Conservation (phyloP, 179 eudicot genomes). For the Vitellaria paradoxa region DNA sequence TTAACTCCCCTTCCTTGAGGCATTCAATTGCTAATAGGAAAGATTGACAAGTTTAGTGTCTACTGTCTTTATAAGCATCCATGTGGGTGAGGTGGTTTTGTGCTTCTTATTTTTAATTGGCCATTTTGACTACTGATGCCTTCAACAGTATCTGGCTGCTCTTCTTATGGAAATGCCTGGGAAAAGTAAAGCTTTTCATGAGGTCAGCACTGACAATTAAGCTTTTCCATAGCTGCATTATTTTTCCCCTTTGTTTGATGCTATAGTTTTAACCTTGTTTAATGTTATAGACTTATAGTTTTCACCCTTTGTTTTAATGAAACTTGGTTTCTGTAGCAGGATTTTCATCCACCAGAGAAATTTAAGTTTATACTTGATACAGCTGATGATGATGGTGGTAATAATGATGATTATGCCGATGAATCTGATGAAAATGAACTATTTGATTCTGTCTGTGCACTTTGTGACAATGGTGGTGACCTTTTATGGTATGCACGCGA, state of each 20-base stretch:
- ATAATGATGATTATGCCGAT: constrained; percentile 22
- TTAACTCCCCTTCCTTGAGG: background rate
- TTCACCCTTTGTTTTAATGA: background rate
- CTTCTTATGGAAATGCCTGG: constrained; percentile 29
- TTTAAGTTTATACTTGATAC: constrained; percentile 44
- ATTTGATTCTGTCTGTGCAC: constrained; percentile 75
- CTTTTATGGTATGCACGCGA: constrained; percentile 55
- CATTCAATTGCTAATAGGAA: background rate
- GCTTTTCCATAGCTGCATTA: background rate
- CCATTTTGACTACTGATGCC: background rate
- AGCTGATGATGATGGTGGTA: constrained; percentile 25
- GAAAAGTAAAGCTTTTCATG: constrained; percentile 17
- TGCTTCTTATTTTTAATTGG: background rate
- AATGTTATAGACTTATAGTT: too few species aligned
- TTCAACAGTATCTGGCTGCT: constrained; percentile 30
- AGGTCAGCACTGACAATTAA: constrained; percentile 23
- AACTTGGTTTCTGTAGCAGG: constrained; percentile 14
- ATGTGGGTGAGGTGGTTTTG: background rate
- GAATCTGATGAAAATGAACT: constrained; percentile 34
- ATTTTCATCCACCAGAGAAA: constrained; percentile 19
- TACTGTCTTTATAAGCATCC: background rate
- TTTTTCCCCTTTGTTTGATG: background rate
- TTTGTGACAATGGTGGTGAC: constrained; percentile 89
- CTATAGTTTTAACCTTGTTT: background rate
- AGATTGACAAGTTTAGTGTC: background rate